phyloP scores from a whole-genome alignment of 352 stramenopile genomes.

The Blastocystis sp. region DNA sequence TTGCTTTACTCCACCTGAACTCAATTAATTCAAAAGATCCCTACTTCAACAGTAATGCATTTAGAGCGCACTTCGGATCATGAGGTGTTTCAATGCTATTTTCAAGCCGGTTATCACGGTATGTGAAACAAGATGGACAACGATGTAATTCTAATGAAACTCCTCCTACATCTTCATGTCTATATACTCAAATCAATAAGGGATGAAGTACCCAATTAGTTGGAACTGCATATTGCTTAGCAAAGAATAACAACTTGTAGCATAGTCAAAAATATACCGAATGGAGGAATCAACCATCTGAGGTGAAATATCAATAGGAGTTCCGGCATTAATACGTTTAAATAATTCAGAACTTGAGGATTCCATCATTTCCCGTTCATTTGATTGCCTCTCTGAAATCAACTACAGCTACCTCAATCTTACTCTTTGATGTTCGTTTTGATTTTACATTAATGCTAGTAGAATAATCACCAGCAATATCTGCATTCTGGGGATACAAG shows the following conservation, averaged over 20 bases:
- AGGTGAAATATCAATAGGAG: background rate
- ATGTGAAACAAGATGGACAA: slow-evolving; percentile 33
- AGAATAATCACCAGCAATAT: slow-evolving; percentile 46
- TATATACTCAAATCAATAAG: background rate
- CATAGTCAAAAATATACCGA: slow-evolving; percentile 5
- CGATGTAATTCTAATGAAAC: background rate
- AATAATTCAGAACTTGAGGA: background rate
- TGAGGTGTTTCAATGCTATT: background rate
- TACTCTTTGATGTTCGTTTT: slow-evolving; percentile 25
- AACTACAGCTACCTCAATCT: background rate
- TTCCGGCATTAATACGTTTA: background rate
- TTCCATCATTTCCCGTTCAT: background rate
- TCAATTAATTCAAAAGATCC: background rate
- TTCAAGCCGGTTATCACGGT: slow-evolving; percentile 11
- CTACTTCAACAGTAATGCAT: background rate
- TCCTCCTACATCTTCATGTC: slow-evolving; percentile 26
- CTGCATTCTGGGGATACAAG: slow-evolving; percentile 37
- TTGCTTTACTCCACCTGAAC: background rate
- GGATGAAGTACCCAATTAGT: slow-evolving; percentile 8
- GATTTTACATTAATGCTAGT: slow-evolving; percentile 43
- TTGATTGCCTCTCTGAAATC: background rate
- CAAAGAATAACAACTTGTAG: background rate
- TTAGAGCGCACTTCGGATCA: background rate
- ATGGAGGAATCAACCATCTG: background rate
- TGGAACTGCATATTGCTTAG: slow-evolving; percentile 8